Conservation (phyloP, 495 filamentous ascomycete species). For the Daldinia caldariorum region DNA sequence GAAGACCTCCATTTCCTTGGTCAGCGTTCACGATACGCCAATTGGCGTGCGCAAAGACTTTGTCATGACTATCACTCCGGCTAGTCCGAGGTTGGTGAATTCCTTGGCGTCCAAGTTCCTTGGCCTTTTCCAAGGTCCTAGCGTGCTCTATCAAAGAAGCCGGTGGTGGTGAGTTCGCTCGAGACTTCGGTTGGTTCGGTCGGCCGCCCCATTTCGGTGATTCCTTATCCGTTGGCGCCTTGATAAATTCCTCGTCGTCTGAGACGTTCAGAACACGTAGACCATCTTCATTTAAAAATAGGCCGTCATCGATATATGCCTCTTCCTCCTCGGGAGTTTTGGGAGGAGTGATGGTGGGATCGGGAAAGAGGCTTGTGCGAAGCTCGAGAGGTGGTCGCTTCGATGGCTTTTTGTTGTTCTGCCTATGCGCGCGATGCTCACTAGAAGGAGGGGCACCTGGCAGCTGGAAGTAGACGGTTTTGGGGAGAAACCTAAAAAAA, state of each 20-base stretch:
- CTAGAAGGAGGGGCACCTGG: constrained; percentile 52
- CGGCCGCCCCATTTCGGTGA: constrained; percentile 77
- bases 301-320: constrained; percentile 58
- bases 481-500: constrained; percentile 78
- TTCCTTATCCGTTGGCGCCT: constrained; percentile 68
- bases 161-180: constrained; percentile 72
- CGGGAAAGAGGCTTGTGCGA: constrained; percentile 59
- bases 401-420: constrained; percentile 37
- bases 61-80: constrained; percentile 67
- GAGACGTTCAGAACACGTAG: constrained; percentile 53
- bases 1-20: constrained; percentile 89
- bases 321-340: constrained; percentile 70
- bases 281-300: constrained; percentile 68
- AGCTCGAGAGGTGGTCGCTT: constrained; percentile 48
- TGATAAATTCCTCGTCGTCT: constrained; percentile 50
- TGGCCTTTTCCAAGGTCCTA: constrained; percentile 63
- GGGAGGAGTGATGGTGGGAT: constrained; percentile 58
- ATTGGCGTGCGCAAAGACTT: constrained; percentile 70
- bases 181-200: constrained; percentile 77
- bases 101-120: constrained; percentile 58
- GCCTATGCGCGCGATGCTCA: constrained; percentile 47
- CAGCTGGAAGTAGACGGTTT: constrained; percentile 81
- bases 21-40: constrained; percentile 88
- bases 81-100: constrained; percentile 57
- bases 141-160: constrained; percentile 74